Base-by-base conservation (phyloP, 2,329 filamentous ascomycete genomes). In the Cryoendolithus antarcticus region DNA sequence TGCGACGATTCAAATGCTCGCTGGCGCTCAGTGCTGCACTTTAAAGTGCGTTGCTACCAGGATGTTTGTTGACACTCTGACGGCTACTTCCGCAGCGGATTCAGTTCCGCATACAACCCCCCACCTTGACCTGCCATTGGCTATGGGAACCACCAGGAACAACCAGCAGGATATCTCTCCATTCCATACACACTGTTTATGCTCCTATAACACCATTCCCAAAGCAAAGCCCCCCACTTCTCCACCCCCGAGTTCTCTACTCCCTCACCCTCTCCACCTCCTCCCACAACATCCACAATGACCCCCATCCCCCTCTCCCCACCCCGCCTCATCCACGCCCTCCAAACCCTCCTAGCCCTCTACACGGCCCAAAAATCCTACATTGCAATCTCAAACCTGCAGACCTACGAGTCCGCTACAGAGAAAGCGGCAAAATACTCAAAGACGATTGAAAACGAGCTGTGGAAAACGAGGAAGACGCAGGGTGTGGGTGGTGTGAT, bases 381-480 rank as follows among this genome's bases (percentile, higher is more conserved):
- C 43, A 50, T 59, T 34, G 60, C 66, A 33, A 64, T 69, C 47
- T 57, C 49, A 30, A 66, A 65, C 41, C 59, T 70, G 4, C 58
- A 55, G 27, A 58, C 59, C 37, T 70, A 69, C 48, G 66, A 70
- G 48, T 54, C 60, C n/a, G 59, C 59, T 19, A 53, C 55, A 32
- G 56, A 69, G 48, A 66, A 64, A 45, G 58, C 62, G 10, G 66
- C 67, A 6, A 59, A 65, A 44, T 62, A 62, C 52, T 68, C 65
- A 3, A 58, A 58, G 24, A 59, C 60, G 30, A 66, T 63, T 6
- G 62, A 54, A 30, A 45, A 54, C 4, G 61, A 70, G 46, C 52
- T 69, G 13, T 52, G 60, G 47, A 61, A 62, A 48, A 70, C 67
- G 3, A 56, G 65, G 37, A 61, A 56, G 0, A 71, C 66, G 0